Evolutionary conservation across 192 early-diverging fungal genomes (phyloP).

Genomic region (Umbelopsis sp.): DNA sequence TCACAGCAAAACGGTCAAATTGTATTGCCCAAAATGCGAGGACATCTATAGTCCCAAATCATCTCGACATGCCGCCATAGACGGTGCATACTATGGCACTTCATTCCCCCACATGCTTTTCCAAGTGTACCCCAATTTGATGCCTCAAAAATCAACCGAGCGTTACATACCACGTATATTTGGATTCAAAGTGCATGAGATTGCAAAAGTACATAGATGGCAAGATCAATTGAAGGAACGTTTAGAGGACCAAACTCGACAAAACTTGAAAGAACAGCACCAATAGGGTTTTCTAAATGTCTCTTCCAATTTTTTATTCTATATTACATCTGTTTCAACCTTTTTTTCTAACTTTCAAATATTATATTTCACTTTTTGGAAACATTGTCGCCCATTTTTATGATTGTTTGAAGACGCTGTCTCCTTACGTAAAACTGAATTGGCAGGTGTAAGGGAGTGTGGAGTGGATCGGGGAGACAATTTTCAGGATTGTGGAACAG

Average conservation of each 20-base stretch:
- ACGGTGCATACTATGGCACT: conserved; percentile 97
- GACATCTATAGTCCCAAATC: conserved; percentile 96
- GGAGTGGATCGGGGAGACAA: conserved; percentile 10
- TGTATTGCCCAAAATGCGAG: conserved; percentile 96
- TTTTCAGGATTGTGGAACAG: conserved; percentile 9
- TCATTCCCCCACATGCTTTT: conserved; percentile 96
- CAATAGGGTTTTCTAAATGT: not conserved
- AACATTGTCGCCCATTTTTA: too few relatives aligned
- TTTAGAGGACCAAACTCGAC: conserved; percentile 28
- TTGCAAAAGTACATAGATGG: conserved; percentile 86
- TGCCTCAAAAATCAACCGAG: conserved; percentile 77
- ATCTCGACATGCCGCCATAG: conserved; percentile 80
- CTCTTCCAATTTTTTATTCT: not conserved
- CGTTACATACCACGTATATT: conserved; percentile 97
- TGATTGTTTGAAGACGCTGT: not conserved
- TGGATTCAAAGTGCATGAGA: conserved; percentile 93
- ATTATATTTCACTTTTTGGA: conserved; percentile 2
- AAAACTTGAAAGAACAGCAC: conserved; percentile 12
- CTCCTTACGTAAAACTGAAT: not conserved
- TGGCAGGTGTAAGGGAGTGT: too few relatives aligned
- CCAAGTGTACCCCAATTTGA: conserved; percentile 83
- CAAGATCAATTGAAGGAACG: conserved; percentile 83
- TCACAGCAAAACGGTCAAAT: conserved; percentile 82
- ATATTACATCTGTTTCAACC: not conserved
- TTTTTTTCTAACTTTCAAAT: not conserved